Conservation (phyloP, 345 rosid genomes). For the Camelina sativa region DNA sequence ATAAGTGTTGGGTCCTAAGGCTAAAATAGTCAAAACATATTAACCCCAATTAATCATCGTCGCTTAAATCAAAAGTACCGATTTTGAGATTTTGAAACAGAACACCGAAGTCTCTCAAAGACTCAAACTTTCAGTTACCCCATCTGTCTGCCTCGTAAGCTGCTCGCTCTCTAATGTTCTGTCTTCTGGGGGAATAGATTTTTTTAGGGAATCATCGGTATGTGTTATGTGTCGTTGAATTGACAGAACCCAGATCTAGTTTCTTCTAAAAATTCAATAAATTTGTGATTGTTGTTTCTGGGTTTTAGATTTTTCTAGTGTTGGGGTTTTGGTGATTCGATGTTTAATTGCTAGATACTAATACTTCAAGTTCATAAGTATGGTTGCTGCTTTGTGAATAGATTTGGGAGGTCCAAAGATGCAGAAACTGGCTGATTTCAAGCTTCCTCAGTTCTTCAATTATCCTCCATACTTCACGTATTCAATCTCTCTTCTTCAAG, state of each 20-base stretch:
- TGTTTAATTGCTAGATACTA: background rate
- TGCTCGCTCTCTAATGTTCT: constrained; percentile 1
- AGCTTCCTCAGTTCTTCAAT: constrained; percentile 91
- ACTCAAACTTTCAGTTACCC: constrained; percentile 1
- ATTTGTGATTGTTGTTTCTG: constrained; percentile 1
- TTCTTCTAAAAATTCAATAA: background rate
- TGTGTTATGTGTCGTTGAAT: background rate
- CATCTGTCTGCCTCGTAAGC: constrained; percentile 17
- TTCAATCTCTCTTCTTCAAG: constrained; percentile 28
- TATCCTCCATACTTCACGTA: constrained; percentile 99
- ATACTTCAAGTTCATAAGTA: background rate
- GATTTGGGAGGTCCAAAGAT: constrained; percentile 44
- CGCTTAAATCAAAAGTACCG: background rate
- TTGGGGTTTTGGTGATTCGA: background rate
- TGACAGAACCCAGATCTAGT: constrained; percentile 8
- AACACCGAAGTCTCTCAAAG: constrained; percentile 1
- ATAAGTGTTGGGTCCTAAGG: background rate
- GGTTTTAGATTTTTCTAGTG: background rate
- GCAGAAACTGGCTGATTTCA: constrained; percentile 89
- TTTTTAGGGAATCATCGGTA: background rate
- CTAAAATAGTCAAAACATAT: constrained; percentile 1
- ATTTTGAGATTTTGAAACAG: constrained; percentile 7
- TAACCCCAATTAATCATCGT: background rate
- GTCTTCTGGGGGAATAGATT: background rate
- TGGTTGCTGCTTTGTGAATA: constrained; percentile 14